Percentiles rank a stretch among this genome's conserved stretches.
phyloP scores from a whole-genome alignment of 768 basidiomycete species.

The Leccinellum albellum region DNA sequence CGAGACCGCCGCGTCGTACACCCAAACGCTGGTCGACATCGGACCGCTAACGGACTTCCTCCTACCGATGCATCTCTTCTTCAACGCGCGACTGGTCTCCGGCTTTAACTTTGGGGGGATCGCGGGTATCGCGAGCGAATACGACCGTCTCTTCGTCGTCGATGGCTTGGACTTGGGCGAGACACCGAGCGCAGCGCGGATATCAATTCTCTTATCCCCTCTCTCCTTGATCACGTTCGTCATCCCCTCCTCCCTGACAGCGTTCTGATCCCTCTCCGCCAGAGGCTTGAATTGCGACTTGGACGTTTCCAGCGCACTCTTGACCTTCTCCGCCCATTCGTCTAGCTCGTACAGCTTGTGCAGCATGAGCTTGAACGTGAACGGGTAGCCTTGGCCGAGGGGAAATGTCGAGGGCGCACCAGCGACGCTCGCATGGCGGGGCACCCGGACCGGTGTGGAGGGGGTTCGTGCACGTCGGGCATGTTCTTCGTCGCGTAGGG shows the following conservation, averaged over 20 bases:
- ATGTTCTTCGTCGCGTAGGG: slow-evolving; percentile 26
- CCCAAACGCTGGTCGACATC: slow-evolving; percentile 37
- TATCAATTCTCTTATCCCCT: slow-evolving; percentile 11
- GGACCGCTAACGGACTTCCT: slow-evolving; percentile 42
- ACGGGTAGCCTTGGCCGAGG: slow-evolving; percentile 40
- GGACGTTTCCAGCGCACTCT: slow-evolving; percentile 49
- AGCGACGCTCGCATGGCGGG: slow-evolving; percentile 21
- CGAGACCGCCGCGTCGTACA: slow-evolving; percentile 50
- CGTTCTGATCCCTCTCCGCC: slow-evolving; percentile 33
- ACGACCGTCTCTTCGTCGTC: background rate
- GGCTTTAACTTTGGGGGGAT: slow-evolving; percentile 5
- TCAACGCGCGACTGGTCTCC: slow-evolving; percentile 36
- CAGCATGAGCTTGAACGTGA: slow-evolving; percentile 66
- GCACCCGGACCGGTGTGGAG: background rate
- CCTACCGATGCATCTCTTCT: slow-evolving; percentile 54
- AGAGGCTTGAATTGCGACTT: slow-evolving; percentile 56
- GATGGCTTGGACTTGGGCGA: slow-evolving; percentile 15
- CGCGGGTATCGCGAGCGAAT: background rate
- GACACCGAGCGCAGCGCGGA: slow-evolving; percentile 26
- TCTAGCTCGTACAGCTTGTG: slow-evolving; percentile 60
- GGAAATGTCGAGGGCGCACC: slow-evolving; percentile 39
- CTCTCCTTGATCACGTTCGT: slow-evolving; percentile 10
- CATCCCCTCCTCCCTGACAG: slow-evolving; percentile 4
- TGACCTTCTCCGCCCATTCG: slow-evolving; percentile 57
- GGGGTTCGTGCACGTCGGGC: slow-evolving; percentile 1